phyloP scores from a whole-genome alignment of 2,329 filamentous ascomycete species.

The Ceratocystis lukuohia region DNA sequence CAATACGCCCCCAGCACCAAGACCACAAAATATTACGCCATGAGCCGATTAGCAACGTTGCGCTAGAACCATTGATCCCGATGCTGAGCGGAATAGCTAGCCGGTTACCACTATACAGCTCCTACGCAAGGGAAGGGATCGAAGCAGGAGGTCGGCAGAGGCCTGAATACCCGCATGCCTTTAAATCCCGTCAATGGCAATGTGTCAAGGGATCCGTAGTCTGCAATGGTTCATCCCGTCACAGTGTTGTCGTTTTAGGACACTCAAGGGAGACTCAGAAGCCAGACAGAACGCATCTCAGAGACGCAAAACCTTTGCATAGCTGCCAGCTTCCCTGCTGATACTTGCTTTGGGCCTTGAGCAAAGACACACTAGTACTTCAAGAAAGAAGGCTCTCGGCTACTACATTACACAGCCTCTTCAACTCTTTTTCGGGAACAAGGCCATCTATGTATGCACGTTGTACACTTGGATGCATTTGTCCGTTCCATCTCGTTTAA shows the following conservation, averaged over 20 bases:
- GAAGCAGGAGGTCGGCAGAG: background rate
- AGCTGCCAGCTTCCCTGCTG: background rate
- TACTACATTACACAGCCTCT: background rate
- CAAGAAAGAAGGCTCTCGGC: background rate
- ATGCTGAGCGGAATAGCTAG: background rate
- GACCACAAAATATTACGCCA: background rate
- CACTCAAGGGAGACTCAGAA: background rate
- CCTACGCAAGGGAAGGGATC: background rate
- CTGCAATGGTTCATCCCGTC: background rate
- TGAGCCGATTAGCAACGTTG: background rate
- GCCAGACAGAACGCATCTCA: background rate
- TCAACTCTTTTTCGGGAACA: background rate
- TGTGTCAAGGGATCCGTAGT: background rate
- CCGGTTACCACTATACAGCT: background rate
- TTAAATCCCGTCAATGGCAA: background rate
- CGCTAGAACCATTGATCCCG: background rate
- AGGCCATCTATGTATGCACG: background rate
- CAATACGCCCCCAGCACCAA: background rate
- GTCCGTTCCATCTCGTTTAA: constrained; percentile 7
- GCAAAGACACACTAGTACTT: background rate
- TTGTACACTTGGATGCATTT: background rate
- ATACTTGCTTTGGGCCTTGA: background rate
- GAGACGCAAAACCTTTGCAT: background rate
- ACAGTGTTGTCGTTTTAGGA: background rate
- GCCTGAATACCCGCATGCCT: background rate